These are phyloP conservation scores for Ajuga reptans DNA, from an alignment of 305 asterid genomes.

Conservation along the genomic window DNA sequence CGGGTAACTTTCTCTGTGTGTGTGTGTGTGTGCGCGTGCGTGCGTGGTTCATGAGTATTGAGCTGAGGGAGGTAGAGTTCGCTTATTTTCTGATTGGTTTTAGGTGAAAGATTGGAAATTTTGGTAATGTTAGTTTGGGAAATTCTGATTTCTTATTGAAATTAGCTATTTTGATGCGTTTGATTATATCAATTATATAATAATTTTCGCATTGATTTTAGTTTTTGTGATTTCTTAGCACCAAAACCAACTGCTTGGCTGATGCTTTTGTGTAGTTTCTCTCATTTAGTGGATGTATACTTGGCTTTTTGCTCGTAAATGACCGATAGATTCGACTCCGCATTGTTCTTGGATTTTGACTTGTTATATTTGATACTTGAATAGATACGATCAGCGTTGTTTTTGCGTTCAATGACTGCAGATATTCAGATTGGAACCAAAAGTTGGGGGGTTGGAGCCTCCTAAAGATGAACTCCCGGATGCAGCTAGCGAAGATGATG, in stretches of 20 bases:
- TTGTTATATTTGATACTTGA: not conserved
- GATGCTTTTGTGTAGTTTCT: not conserved
- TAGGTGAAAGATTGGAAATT: not conserved
- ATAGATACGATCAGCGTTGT: not conserved
- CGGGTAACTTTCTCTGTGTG: slow-evolving; percentile 34
- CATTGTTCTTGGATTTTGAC: not conserved
- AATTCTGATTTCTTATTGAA: not conserved
- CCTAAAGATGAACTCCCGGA: slow-evolving; percentile 31
- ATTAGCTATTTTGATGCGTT: not conserved
- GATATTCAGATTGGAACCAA: slow-evolving; percentile 75
- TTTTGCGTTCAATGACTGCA: slow-evolving; percentile 23
- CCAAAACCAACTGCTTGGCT: not conserved
- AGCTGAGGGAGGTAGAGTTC: not conserved
- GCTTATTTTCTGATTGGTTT: not conserved
- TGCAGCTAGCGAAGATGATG: slow-evolving; percentile 29
- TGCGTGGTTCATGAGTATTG: not conserved
- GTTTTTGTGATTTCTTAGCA: not conserved
- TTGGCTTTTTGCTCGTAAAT: not conserved
- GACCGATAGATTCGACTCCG: not conserved
- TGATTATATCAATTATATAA: not conserved
- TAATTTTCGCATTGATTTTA: not conserved
- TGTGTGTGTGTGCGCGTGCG: not conserved
- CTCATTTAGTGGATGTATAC: not conserved
- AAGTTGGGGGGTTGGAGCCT: slow-evolving; percentile 29
- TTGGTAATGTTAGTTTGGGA: not conserved